Base-by-base conservation (phyloP, 495 filamentous ascomycete species). In the Penicillium manginii region DNA sequence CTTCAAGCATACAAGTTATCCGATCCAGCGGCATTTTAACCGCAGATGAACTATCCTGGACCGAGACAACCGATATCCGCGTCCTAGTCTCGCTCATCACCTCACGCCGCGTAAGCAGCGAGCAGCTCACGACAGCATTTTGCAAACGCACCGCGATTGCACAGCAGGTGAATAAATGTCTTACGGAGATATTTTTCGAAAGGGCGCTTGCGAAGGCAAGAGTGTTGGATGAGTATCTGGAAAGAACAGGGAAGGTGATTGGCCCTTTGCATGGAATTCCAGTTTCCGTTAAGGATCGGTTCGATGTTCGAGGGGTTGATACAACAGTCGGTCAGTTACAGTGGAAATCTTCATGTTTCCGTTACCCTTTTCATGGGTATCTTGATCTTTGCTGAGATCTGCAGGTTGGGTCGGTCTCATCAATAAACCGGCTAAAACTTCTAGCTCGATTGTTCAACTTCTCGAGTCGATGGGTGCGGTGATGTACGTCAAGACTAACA, bases 241-340 rank as follows among this genome's bases (percentile, higher is more conserved):
- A 39, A 23, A 60, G 57, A 11, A 70, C 70, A 1, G 70, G 73
- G 2, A 77, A 78, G 48, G 66, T 77, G 15, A 65, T 83, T 18
- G 87, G 87, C 0, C 86, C 86, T 3, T 73, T 90, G 1, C 87
- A 90, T 61, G 87, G 87, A 14, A 50, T 90, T 21, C 87, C 87
- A 0, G 83, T 89, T 46, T 84, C 80, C 31, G 74, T 88, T 11
- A 90, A 90, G 67, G 87, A 89, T 65, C 81, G 83, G 48, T 75
- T 88, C 54, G 72, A 75, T 54, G 77, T 90, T 52, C 73, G 83
- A 62, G 84, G 78, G 2, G 64, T 81, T 37, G 70, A 76, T 62
- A 71, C 75, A 7, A 73, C 69, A 21, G 59, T 76, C 63, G 74
- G 72, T 76, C 46, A 37, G 73, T 58, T 33, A 17, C 22, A 29